A percentile compares a stretch with the other conserved stretches of the same genome.
Evolutionary conservation across 768 basidiomycete species (phyloP).

Genomic region (Tulasnella sp.): DNA sequence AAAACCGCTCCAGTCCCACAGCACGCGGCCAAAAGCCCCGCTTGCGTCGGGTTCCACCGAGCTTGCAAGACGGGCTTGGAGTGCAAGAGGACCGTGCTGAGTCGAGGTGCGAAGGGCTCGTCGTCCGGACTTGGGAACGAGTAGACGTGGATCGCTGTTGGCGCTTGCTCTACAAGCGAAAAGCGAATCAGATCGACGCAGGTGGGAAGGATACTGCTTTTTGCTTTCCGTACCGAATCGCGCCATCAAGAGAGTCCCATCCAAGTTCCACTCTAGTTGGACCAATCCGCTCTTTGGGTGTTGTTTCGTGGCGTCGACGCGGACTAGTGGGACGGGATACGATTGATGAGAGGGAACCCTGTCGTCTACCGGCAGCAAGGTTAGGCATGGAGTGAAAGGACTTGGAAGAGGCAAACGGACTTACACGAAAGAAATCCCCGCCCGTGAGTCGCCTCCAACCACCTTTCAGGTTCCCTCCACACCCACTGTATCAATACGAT

Average conservation of each 20-base stretch:
- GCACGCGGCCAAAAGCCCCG: conserved; percentile 54
- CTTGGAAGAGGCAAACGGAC: not conserved
- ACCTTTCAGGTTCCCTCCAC: conserved; percentile 79
- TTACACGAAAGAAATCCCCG: conserved; percentile 81
- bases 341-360: conserved; percentile 40
- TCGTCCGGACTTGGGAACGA: conserved; percentile 49
- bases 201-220: too few species aligned
- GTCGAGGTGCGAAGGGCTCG: conserved; percentile 44
- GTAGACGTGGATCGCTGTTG: conserved; percentile 56
- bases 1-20: conserved; percentile 58
- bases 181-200: not conserved
- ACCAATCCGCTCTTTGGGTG: conserved; percentile 54
- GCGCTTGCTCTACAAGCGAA: conserved; percentile 43
- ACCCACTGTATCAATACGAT: conserved; percentile 40
- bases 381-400: not conserved
- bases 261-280: conserved; percentile 73
- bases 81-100: conserved; percentile 61
- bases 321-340: conserved; percentile 23
- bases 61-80: conserved; percentile 49
- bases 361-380: conserved; percentile 40
- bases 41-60: conserved; percentile 77
- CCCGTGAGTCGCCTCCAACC: conserved; percentile 74
- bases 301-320: conserved; percentile 48
- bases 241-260: conserved; percentile 58
- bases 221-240: conserved; percentile 57